Evolutionary conservation across 2,329 filamentous ascomycete genomes (phyloP).

Genomic region (Curvularia verruculosa): DNA sequence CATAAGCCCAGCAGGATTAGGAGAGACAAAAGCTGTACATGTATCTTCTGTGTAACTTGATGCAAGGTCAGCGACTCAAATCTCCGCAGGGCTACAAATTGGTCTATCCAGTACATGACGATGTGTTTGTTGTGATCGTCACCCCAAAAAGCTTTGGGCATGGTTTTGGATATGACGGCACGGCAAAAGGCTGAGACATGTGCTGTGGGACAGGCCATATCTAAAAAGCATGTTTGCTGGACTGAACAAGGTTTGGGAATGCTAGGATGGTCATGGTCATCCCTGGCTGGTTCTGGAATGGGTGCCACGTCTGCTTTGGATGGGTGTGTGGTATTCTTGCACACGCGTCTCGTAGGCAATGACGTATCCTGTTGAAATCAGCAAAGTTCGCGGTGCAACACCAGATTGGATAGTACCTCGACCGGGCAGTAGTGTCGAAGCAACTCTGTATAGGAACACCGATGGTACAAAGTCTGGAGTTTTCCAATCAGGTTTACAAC

Average conservation of each 20-base stretch:
- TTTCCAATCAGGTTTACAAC: conserved; percentile 65
- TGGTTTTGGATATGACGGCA: conserved; percentile 71
- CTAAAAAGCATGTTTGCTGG: conserved; percentile 57
- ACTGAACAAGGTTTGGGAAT: conserved; percentile 14
- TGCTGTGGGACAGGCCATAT: conserved; percentile 69
- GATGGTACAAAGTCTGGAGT: conserved; percentile 72
- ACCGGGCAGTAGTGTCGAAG: conserved; percentile 82
- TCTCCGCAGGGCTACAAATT: conserved; percentile 76
- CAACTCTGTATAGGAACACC: conserved; percentile 80
- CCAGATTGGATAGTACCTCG: conserved; percentile 23
- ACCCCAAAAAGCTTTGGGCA: conserved; percentile 81
- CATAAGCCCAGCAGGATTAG: conserved; percentile 5
- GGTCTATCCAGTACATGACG: conserved; percentile 73
- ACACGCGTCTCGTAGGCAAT: conserved; percentile 35
- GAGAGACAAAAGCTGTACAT: conserved; percentile 57
- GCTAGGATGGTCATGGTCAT: conserved; percentile 9
- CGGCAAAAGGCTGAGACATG: conserved; percentile 87
- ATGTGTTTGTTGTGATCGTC: conserved; percentile 65
- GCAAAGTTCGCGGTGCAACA: background rate
- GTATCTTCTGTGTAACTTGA: conserved; percentile 75
- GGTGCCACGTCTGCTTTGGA: conserved; percentile 16
- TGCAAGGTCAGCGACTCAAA: conserved; percentile 84
- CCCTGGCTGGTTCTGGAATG: conserved; percentile 10
- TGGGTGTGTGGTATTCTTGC: conserved; percentile 32
- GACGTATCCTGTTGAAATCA: conserved; percentile 33